These are phyloP conservation scores for Yamadazyma buinensis DNA, from an alignment of 1,139 yeast species.

Conservation along the genomic window DNA sequence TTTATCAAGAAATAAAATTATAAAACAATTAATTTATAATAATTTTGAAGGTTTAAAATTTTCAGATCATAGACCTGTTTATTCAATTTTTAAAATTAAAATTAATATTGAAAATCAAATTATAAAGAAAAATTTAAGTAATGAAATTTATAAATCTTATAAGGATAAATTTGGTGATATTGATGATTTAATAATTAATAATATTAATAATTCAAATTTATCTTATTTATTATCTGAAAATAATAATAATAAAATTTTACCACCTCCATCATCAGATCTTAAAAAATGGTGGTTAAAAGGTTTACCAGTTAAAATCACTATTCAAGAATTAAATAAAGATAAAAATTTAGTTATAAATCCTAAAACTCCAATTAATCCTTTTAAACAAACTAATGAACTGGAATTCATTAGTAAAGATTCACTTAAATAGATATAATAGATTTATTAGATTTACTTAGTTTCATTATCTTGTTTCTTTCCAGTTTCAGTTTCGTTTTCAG, in stretches of 20 bases:
- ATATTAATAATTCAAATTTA: constrained; percentile 25
- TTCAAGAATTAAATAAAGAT: constrained; percentile 35
- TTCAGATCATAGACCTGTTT: constrained; percentile 94
- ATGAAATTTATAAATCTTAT: constrained; percentile 56
- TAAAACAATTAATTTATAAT: constrained; percentile 65
- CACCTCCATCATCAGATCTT: constrained; percentile 84
- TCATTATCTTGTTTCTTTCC: no score
- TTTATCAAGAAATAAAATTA: constrained; percentile 44
- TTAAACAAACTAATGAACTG: constrained; percentile 35
- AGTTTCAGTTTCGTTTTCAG: no score
- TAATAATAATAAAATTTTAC: constrained; percentile 40
- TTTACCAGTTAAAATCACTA: constrained; percentile 63
- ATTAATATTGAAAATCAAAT: constrained; percentile 69
- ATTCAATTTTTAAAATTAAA: constrained; percentile 65
- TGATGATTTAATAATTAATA: constrained; percentile 34
- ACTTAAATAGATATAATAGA: no score
- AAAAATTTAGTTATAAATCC: constrained; percentile 59
- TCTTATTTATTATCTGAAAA: constrained; percentile 26
- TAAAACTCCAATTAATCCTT: constrained; percentile 65
- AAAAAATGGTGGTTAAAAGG: constrained; percentile 91
- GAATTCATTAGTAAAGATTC: constrained; percentile 26
- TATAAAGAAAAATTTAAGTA: constrained; percentile 54
- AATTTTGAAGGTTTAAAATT: constrained; percentile 60
- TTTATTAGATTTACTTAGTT: no score
- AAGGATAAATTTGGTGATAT: constrained; percentile 42